Conservation (phyloP, 768 basidiomycete genomes). For the Lyophyllum decastes region DNA sequence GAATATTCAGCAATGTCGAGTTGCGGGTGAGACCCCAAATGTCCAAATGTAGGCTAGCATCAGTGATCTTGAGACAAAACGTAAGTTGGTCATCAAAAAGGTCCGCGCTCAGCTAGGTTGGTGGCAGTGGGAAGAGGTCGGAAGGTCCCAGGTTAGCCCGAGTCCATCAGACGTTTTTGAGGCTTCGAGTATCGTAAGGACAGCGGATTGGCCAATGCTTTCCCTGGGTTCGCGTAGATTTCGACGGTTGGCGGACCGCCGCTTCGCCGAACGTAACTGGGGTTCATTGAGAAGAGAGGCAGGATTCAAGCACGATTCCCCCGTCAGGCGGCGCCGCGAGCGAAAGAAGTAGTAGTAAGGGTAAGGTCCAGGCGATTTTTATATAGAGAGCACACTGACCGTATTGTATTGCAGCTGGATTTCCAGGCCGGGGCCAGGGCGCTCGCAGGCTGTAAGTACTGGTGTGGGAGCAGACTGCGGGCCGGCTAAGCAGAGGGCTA, state of each 20-base stretch:
- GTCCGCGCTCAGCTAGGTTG: neutral
- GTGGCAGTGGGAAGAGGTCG: neutral
- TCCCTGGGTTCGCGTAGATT: neutral
- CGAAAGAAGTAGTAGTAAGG: neutral
- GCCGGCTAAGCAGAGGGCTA: neutral
- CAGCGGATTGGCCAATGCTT: neutral
- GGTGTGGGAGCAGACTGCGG: neutral
- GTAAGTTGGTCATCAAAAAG: slow-evolving; percentile 3
- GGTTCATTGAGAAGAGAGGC: neutral
- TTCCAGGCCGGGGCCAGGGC: neutral
- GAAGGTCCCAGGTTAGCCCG: neutral
- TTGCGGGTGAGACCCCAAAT: neutral
- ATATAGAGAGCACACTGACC: neutral
- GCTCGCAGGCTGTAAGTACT: neutral
- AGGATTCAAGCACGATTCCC: neutral
- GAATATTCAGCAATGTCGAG: neutral
- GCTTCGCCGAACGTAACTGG: neutral
- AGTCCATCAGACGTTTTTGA: slow-evolving; percentile 2
- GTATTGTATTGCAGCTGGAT: neutral
- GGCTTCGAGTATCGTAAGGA: slow-evolving; percentile 3
- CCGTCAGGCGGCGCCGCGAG: neutral
- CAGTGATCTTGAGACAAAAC: neutral
- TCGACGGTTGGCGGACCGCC: neutral
- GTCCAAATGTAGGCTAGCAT: slow-evolving; percentile 8
- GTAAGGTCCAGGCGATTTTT: too few relatives aligned